Base-by-base conservation (phyloP, 2,329 filamentous ascomycete genomes). In the Pyrenochaeta sp. region DNA sequence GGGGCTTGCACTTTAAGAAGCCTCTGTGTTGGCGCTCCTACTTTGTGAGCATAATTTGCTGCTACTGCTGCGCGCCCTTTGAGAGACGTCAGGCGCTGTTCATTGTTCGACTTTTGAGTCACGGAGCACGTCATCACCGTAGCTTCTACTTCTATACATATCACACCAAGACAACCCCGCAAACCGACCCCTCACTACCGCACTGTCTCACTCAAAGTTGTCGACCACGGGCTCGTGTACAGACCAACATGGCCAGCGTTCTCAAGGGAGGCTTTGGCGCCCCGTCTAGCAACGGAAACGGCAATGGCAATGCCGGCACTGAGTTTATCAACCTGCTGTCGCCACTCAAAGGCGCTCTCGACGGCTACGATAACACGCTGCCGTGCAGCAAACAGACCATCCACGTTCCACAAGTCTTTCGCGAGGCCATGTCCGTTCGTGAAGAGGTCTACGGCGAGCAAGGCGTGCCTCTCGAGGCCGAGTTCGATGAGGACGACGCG, bases 401-500 rank as follows among this genome's bases (percentile, higher is more conserved):
- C 27, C 33, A 53, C 35, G 69, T 82, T 27, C 80, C 80, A 2
- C 71, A 76, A 50, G 64, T 72, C 51, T 83, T 83, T 69, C 69
- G 72, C 53, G 83, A 87, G 59, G 84, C 84, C 59, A 84, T 87
- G 79, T 72, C 74, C 12, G 78, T 88, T 5, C 84, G 85, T 32
- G 78, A 83, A 51, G 75, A 77, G 33, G 85, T 87, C 59, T 87
- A 84, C 61, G 75, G 82, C 52, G 85, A 87, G 68, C 85, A 87
- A 59, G 74, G 78, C 18, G 80, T 85, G 23, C 77, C 80, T 0
- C 75, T 86, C 0, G 86, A 89, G 32, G 85, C 87, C 60, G 93
- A 98, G 74, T 83, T 91, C 61, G 94, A 97, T 78, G 78, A 82
- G 1, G 92, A 97, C 71, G 94, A 98, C 73, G 63, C 83, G 1